Base-by-base conservation (phyloP, 1,139 yeast species). In the Debaryomyces subglobosus region DNA sequence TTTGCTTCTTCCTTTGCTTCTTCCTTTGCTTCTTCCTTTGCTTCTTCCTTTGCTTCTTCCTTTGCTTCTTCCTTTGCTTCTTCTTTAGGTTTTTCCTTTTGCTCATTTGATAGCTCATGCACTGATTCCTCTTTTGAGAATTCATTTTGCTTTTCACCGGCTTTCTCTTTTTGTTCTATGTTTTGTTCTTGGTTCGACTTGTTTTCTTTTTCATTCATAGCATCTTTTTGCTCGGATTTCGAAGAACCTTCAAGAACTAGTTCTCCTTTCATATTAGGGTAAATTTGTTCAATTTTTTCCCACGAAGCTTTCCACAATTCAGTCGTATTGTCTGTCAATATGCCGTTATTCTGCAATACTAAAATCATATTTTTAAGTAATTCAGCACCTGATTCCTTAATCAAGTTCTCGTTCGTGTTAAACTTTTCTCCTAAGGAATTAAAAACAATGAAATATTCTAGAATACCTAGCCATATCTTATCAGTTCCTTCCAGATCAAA, bases 311-410 rank as follows among this genome's bases (percentile, higher is more conserved):
- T 52, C 76, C 77, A 71, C 6, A 73, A 47, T 9, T 63, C 63
- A 7, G 47, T 50, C 18, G 62, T 63, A 4, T 59, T 63, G 10
- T 59, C 53, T 1, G 47, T 50, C 44, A 74, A 61, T 5, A 62
- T 57, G 13, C 60, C 65, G 40, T 63, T 61, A 35, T 61, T 59
- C 47, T 68, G 70, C 39, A 76, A 62, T 0, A 75, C 79, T 46
- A 76, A 62, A 7, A 75, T 58, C 77, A 75, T 68, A 52, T 87
- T 88, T 65, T 86, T 86, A 52, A 87, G 67, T 41, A 84, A 71
- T 64, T 87, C 95, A 3, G 76, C 66, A 2, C 82, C 81, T 6
- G 86, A 79, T 58, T 87, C 94, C 64, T 51, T 70, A 63, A 41
- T 74, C 65, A 51, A 71, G 46, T 69, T 71, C 36, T 71, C 73